phyloP scores from a whole-genome alignment of 1,139 yeast genomes.

The Candida tetrigidarum region DNA sequence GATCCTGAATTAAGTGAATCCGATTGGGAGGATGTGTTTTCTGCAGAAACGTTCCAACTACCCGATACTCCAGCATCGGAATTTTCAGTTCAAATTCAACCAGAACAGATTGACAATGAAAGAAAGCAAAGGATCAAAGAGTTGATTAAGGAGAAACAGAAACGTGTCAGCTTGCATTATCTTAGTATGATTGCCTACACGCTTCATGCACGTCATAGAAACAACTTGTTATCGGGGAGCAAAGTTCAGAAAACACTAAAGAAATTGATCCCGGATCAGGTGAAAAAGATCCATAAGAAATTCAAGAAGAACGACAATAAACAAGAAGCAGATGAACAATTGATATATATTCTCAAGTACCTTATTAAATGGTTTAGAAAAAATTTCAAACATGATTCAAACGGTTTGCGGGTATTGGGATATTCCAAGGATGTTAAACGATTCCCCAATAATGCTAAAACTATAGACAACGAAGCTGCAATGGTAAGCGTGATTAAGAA shows the following conservation, averaged over 20 bases:
- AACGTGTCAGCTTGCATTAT: slow-evolving; percentile 24
- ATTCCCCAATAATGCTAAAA: slow-evolving; percentile 25
- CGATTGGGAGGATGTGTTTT: slow-evolving; percentile 28
- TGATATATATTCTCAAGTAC: slow-evolving; percentile 38
- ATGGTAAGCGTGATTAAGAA: slow-evolving; percentile 24
- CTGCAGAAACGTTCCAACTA: slow-evolving; percentile 6
- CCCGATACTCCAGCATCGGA: slow-evolving; percentile 10
- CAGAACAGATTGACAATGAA: slow-evolving; percentile 8
- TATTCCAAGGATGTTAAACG: slow-evolving; percentile 24
- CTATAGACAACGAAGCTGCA: slow-evolving; percentile 18
- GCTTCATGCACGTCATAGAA: slow-evolving; percentile 28
- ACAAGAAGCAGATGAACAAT: slow-evolving; percentile 23
- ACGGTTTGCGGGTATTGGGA: slow-evolving; percentile 41
- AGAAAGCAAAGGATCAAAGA: slow-evolving; percentile 14
- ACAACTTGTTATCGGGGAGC: slow-evolving; percentile 25
- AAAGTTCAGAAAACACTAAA: slow-evolving; percentile 28
- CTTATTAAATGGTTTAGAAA: slow-evolving; percentile 43
- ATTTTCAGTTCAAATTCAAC: slow-evolving; percentile 16
- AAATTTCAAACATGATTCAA: slow-evolving; percentile 36
- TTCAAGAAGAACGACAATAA: slow-evolving; percentile 17
- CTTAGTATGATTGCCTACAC: slow-evolving; percentile 32
- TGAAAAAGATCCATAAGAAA: slow-evolving; percentile 24
- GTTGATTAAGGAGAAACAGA: slow-evolving; percentile 16
- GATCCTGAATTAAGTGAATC: slow-evolving; percentile 16
- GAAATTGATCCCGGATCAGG: slow-evolving; percentile 29